Conservation (phyloP, 805 yeast genomes). For the Saturnispora galanensis region DNA sequence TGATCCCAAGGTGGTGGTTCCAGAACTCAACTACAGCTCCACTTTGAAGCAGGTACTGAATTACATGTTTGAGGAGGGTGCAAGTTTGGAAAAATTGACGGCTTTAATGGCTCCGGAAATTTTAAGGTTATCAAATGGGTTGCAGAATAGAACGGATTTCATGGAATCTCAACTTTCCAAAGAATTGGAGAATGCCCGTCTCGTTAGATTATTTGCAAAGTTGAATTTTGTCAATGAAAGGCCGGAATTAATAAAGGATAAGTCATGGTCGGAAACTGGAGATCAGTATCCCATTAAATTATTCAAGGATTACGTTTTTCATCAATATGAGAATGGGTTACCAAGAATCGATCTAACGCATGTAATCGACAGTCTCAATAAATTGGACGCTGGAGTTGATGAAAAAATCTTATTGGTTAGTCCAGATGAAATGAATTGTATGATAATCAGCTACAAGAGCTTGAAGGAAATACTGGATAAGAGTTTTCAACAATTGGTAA, state of each 20-base stretch:
- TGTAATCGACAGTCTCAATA: slow-evolving; percentile 70
- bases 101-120: slow-evolving; percentile 35
- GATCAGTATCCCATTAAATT: slow-evolving; percentile 61
- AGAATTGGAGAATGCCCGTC: slow-evolving; percentile 82
- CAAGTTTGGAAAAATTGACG: slow-evolving; percentile 26
- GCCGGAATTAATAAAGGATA: slow-evolving; percentile 50
- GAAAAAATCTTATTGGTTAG: slow-evolving; percentile 76
- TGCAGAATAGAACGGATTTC: slow-evolving; percentile 45
- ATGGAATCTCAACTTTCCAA: slow-evolving; percentile 51
- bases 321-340: slow-evolving; percentile 73
- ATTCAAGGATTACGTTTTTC: slow-evolving; percentile 79
- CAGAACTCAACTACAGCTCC: slow-evolving; percentile 30
- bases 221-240: slow-evolving; percentile 69
- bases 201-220: slow-evolving; percentile 75
- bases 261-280: slow-evolving; percentile 66
- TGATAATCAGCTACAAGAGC: slow-evolving; percentile 79
- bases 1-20: slow-evolving; percentile 18
- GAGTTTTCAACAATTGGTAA: slow-evolving; percentile 45
- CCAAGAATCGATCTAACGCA: slow-evolving; percentile 77
- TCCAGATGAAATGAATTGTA: slow-evolving; percentile 75
- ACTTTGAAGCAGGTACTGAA: slow-evolving; percentile 35
- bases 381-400: slow-evolving; percentile 84
- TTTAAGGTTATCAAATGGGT: slow-evolving; percentile 37
- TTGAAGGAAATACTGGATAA: slow-evolving; percentile 60
- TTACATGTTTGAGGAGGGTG: slow-evolving; percentile 27